Evolutionary conservation across 345 rosid genomes (phyloP).

Genomic region (Gossypium anomalum): DNA sequence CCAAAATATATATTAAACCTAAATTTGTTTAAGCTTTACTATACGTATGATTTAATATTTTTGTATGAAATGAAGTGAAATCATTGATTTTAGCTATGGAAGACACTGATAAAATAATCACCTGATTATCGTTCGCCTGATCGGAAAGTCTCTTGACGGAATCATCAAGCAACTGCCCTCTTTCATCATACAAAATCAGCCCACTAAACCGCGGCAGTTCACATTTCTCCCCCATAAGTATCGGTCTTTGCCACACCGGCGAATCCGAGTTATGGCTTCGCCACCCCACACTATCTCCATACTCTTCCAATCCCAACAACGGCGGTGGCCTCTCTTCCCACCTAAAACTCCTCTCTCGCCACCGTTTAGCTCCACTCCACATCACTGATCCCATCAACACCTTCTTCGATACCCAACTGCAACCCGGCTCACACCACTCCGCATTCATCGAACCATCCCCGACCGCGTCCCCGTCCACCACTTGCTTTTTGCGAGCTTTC

Average conservation of each 20-base stretch:
- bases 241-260: slow-evolving; percentile 78
- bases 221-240: slow-evolving; percentile 85
- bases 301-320: slow-evolving; percentile 29
- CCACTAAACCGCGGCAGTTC: slow-evolving; percentile 77
- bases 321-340: slow-evolving; percentile 18
- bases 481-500: slow-evolving; percentile 31
- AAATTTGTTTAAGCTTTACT: too few relatives aligned
- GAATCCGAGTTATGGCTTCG: slow-evolving; percentile 55
- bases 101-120: background rate
- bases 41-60: too few relatives aligned
- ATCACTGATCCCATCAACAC: slow-evolving; percentile 49
- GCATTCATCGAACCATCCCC: background rate
- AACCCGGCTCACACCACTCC: slow-evolving; percentile 20
- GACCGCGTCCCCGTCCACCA: slow-evolving; percentile 10
- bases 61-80: too few relatives aligned
- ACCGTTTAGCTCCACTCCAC: slow-evolving; percentile 64
- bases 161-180: slow-evolving; percentile 42
- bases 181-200: slow-evolving; percentile 67
- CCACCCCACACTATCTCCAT: slow-evolving; percentile 25
- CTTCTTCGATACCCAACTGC: slow-evolving; percentile 41
- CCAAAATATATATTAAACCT: too few relatives aligned
- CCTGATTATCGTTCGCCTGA: background rate
- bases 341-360: slow-evolving; percentile 35
- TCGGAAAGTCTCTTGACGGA: slow-evolving; percentile 24
- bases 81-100: background rate